phyloP scores from a whole-genome alignment of 1,284 basidiomycete species.

The Puccinia sorghi region DNA sequence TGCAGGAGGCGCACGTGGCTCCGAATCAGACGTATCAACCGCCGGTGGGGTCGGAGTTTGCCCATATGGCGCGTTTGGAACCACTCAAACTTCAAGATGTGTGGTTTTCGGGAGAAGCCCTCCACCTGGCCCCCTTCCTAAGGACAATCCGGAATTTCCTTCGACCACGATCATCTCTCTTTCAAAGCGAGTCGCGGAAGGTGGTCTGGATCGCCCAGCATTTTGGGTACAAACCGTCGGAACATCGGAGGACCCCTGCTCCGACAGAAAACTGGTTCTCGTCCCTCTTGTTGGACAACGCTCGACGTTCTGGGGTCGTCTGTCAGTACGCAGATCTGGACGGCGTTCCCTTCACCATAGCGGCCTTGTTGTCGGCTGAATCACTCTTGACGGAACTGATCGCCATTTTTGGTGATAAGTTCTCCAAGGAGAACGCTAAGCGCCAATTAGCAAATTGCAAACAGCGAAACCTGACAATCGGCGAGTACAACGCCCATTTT shows the following conservation, averaged over 20 bases:
- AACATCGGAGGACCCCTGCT: not conserved
- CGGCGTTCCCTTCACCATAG: not conserved
- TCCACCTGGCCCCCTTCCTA: not conserved
- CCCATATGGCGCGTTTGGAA: not conserved
- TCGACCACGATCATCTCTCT: not conserved
- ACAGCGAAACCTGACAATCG: not conserved
- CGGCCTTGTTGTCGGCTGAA: not conserved
- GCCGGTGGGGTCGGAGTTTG: not conserved
- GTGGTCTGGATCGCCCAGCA: not conserved
- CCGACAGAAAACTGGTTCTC: constrained; percentile 4
- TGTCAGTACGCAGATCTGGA: constrained; percentile 5
- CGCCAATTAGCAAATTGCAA: not conserved
- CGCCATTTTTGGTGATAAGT: constrained; percentile 11
- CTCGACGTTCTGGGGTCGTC: not conserved
- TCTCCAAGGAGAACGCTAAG: not conserved
- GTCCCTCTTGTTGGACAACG: not conserved
- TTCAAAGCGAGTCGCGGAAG: not conserved
- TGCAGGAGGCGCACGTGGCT: too few species aligned
- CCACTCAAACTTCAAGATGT: not conserved
- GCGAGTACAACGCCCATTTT: constrained; percentile 8
- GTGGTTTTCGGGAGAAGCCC: not conserved
- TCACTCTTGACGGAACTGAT: not conserved
- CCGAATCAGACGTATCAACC: not conserved
- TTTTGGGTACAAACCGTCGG: not conserved
- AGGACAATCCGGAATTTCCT: not conserved